Percentiles rank a stretch among this genome's conserved stretches.
Conservation (phyloP, 495 filamentous ascomycete species). For the Xylaria acuta region DNA sequence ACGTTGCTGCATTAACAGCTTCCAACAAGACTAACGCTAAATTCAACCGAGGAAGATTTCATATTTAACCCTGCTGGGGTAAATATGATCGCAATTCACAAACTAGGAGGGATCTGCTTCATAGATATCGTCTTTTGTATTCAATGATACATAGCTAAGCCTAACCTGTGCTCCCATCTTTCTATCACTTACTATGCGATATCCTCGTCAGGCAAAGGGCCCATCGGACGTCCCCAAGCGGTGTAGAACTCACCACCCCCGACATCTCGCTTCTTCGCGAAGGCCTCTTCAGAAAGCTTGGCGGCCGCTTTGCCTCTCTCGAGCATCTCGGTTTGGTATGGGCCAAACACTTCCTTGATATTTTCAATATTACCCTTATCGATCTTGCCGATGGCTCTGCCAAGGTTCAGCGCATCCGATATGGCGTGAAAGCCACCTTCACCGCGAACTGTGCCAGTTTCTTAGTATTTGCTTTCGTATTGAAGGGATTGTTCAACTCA, state of each 20-base stretch:
- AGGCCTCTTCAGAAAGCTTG: conserved; percentile 31
- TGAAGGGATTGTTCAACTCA: conserved; percentile 33
- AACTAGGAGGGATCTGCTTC: too few relatives aligned
- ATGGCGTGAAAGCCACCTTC: conserved; percentile 36
- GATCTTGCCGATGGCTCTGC: conserved; percentile 18
- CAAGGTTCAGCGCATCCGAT: conserved; percentile 34
- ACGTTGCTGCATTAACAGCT: too few relatives aligned
- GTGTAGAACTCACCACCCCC: conserved; percentile 18
- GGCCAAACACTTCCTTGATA: conserved; percentile 30
- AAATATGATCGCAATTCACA: too few relatives aligned
- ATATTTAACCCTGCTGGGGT: too few relatives aligned
- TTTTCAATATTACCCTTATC: conserved; percentile 20
- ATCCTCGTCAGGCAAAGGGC: conserved; percentile 30
- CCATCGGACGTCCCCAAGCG: conserved; percentile 31
- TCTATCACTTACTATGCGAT: neutral
- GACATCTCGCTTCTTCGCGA: conserved; percentile 23
- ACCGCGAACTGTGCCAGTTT: conserved; percentile 27
- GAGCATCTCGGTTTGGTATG: conserved; percentile 33
- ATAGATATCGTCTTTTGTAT: too few relatives aligned
- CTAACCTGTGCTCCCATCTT: neutral
- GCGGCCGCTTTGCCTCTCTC: conserved; percentile 32
- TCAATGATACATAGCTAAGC: neutral
- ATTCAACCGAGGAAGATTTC: too few relatives aligned
- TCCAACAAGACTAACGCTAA: too few relatives aligned
- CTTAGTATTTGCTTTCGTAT: neutral